A percentile compares a stretch with the other conserved stretches of the same genome.
Evolutionary conservation across 495 filamentous ascomycete species (phyloP).

Genomic region (Penicillium flavigenum): DNA sequence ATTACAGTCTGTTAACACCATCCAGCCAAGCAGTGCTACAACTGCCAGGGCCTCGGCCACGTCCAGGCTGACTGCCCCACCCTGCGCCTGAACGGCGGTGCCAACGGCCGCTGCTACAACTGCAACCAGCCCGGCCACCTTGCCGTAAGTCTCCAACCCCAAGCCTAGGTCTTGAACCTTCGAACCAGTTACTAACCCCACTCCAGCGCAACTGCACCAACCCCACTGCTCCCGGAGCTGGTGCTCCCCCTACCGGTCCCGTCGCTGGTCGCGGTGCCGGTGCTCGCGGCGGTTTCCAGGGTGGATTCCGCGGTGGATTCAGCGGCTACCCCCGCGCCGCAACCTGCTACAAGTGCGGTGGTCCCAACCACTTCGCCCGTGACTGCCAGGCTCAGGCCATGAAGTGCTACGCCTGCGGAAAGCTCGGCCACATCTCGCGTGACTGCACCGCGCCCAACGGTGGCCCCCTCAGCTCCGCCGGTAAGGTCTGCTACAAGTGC

Average conservation of each 20-base stretch:
- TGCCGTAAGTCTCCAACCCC: slow-evolving; percentile 52
- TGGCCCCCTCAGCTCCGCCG: slow-evolving; percentile 89
- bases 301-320: slow-evolving; percentile 66
- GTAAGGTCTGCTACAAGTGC: slow-evolving; percentile 99
- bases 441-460: slow-evolving; percentile 98
- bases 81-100: slow-evolving; percentile 80
- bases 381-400: slow-evolving; percentile 99
- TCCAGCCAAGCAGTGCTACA: slow-evolving; percentile 96
- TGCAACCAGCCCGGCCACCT: slow-evolving; percentile 92
- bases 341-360: slow-evolving; percentile 99
- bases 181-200: background rate
- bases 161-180: background rate
- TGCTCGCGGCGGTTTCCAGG: slow-evolving; percentile 67
- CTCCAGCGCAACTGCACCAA: slow-evolving; percentile 79
- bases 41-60: slow-evolving; percentile 97
- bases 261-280: slow-evolving; percentile 44
- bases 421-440: slow-evolving; percentile 95
- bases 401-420: slow-evolving; percentile 99
- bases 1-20: slow-evolving; percentile 28
- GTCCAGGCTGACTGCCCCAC: slow-evolving; percentile 99
- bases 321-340: slow-evolving; percentile 70
- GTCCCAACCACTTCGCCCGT: slow-evolving; percentile 96
- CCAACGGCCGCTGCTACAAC: slow-evolving; percentile 89
- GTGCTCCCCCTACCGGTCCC: slow-evolving; percentile 59
- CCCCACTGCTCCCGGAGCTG: slow-evolving; percentile 54